Base-by-base conservation (phyloP, 345 rosid species). In the Eucalyptus cloeziana region DNA sequence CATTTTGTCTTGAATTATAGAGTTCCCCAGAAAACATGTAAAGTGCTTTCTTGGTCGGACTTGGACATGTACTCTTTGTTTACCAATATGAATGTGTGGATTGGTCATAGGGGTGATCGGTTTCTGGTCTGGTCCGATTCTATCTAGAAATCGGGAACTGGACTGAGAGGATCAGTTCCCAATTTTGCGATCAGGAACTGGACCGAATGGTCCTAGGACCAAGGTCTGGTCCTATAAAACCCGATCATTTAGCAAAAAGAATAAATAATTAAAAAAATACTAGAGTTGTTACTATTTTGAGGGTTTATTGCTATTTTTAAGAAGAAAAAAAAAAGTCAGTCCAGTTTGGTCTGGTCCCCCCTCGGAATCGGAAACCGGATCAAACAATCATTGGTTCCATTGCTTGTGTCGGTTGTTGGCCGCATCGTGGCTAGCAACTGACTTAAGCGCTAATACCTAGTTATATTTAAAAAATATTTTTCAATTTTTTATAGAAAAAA, bases 361-460 rank as follows among this genome's bases (percentile, higher is more conserved):
- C 52, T 51, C 1, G 2, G 4, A 51, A 51, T 7, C 9, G 4
- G 8, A 4, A 51, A 51, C 0, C 21, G 21, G 54, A 51, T 51
- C 8, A n/a, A 0, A 51, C 8, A 51, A 51, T 51, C 54, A 51
- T 4, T 3, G 3, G 8, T 7, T 16, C 21, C 54, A 51, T 54
- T 22, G 25, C 27, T 9, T 54, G 60, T 54, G 60, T 4, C 5
- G 1, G 5, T 54, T 51, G 54, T 3, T 51, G 22, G 54, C 4
- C 0, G 8, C 1, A 51, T 7, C 0, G 2, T 51, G 4, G 1
- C 0, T 51, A 4, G 54, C 54, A 51, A 51, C 1, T 50, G 21
- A 8, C 10, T 54, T 54, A 52, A 52, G 10, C 2, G 0, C 1
- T 1, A 2, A 21, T 21, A 21, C 5, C 60, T 54, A 19, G 1